Evolutionary conservation across 1,284 basidiomycete species (phyloP).

Genomic region (Cutaneotrichosporon arboriforme): DNA sequence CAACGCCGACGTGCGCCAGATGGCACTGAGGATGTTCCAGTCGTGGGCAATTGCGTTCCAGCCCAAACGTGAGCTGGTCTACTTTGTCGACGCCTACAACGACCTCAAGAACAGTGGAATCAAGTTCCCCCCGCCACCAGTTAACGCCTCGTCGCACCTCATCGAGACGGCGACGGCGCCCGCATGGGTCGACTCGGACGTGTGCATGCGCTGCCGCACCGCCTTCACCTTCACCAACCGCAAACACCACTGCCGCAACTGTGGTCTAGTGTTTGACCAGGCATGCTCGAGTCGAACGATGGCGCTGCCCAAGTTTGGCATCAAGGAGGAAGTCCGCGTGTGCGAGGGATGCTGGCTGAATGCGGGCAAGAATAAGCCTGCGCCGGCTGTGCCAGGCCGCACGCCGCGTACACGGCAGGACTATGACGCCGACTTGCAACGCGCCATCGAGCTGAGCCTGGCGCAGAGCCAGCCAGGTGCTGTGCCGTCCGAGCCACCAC

Average conservation of each 20-base stretch:
- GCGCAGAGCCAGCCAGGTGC: conserved; percentile 61
- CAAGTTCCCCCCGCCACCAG: conserved; percentile 45
- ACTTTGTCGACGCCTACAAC: conserved; percentile 74
- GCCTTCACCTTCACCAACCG: conserved; percentile 93
- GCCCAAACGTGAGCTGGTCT: conserved; percentile 66
- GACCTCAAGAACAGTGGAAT: conserved; percentile 68
- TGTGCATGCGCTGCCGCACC: conserved; percentile 88
- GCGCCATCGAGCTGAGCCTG: conserved; percentile 87
- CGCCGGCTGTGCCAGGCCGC: conserved; percentile 36
- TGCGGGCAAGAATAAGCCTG: conserved; percentile 50
- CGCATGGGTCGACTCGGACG: conserved; percentile 93
- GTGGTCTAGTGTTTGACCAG: conserved; percentile 94
- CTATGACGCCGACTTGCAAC: conserved; percentile 80
- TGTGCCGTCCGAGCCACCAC: conserved; percentile 64
- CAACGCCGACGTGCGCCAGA: conserved; percentile 77
- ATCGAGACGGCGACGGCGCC: conserved; percentile 56
- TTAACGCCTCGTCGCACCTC: conserved; percentile 32
- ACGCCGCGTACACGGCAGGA: conserved; percentile 49
- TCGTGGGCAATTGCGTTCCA: conserved; percentile 90
- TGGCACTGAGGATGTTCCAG: conserved; percentile 74
- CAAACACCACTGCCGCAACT: conserved; percentile 98
- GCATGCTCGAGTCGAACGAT: conserved; percentile 81
- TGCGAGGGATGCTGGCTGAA: conserved; percentile 86
- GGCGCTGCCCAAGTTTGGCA: conserved; percentile 87
- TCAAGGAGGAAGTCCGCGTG: conserved; percentile 86